A percentile compares a stretch with the other conserved stretches of the same genome.
Evolutionary conservation across 2,329 filamentous ascomycete genomes (phyloP).

Genomic region (Aspergillus phoenicis): DNA sequence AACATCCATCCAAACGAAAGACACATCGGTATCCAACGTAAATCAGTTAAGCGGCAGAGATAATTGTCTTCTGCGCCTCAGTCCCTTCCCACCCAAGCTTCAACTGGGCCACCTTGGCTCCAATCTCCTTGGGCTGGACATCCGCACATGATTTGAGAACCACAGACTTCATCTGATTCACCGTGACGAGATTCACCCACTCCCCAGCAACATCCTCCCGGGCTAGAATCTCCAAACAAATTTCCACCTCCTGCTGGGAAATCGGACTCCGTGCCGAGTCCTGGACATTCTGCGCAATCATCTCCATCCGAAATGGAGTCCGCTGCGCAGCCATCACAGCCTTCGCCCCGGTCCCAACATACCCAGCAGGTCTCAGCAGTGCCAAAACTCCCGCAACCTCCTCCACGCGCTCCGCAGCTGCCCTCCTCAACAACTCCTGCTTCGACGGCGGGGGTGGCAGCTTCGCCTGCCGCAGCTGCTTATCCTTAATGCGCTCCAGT

Average conservation of each 20-base stretch:
- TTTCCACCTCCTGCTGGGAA: slow-evolving; percentile 50
- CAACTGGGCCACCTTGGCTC: slow-evolving; percentile 33
- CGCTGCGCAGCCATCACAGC: slow-evolving; percentile 46
- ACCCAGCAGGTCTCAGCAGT: slow-evolving; percentile 56
- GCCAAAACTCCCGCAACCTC: slow-evolving; percentile 69
- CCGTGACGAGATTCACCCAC: slow-evolving; percentile 53
- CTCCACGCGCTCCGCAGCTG: slow-evolving; percentile 67
- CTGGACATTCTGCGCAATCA: slow-evolving; percentile 65
- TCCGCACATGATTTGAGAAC: slow-evolving; percentile 48
- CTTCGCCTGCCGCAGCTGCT: slow-evolving; percentile 59
- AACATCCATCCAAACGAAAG: slow-evolving; percentile 16
- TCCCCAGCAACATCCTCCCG: slow-evolving; percentile 50
- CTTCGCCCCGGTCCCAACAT: slow-evolving; percentile 34
- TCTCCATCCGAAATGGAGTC: slow-evolving; percentile 67
- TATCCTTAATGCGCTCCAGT: slow-evolving; percentile 73
- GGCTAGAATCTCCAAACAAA: slow-evolving; percentile 52
- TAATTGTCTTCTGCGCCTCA: slow-evolving; percentile 13
- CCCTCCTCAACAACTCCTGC: slow-evolving; percentile 61
- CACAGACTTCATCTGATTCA: slow-evolving; percentile 49
- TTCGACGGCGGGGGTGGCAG: slow-evolving; percentile 50
- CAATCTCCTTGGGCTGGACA: slow-evolving; percentile 40
- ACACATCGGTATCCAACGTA: slow-evolving; percentile 13
- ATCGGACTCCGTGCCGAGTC: slow-evolving; percentile 64
- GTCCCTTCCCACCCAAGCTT: slow-evolving; percentile 31
- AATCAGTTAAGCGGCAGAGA: slow-evolving; percentile 11